Conservation (phyloP, 495 filamentous ascomycete genomes). For the Neurospora sp. region DNA sequence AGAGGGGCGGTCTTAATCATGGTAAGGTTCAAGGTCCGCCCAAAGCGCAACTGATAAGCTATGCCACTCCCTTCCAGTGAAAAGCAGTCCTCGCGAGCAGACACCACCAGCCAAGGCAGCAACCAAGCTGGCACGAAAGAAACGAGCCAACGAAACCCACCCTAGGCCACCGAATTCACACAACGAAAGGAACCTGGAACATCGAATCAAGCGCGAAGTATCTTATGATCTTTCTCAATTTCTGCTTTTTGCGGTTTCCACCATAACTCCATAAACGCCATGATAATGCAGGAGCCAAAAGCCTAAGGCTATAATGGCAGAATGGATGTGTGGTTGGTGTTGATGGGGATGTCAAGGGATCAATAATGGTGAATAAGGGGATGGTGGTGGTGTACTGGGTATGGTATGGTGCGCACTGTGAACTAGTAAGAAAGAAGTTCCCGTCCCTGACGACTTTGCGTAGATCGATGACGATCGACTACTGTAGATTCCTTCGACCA, state of each 20-base stretch:
- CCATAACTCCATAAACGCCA: conserved; percentile 8
- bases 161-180: neutral
- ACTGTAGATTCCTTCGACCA: neutral
- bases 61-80: neutral
- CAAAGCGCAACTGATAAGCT: neutral
- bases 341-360: neutral
- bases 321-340: neutral
- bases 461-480: neutral
- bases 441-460: neutral
- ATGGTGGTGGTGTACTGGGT: neutral
- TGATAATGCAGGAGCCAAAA: conserved; percentile 3
- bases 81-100: neutral
- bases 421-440: neutral
- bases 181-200: neutral
- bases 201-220: neutral
- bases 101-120: neutral
- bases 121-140: neutral
- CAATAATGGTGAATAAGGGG: neutral
- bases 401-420: neutral
- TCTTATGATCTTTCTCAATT: neutral
- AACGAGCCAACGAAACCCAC: neutral
- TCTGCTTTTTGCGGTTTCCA: neutral
- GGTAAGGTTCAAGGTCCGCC: neutral
- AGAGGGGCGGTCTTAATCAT: neutral
- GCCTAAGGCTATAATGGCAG: neutral